Conservation (phyloP, 768 basidiomycete genomes). For the Chlorophyllum brunneum region DNA sequence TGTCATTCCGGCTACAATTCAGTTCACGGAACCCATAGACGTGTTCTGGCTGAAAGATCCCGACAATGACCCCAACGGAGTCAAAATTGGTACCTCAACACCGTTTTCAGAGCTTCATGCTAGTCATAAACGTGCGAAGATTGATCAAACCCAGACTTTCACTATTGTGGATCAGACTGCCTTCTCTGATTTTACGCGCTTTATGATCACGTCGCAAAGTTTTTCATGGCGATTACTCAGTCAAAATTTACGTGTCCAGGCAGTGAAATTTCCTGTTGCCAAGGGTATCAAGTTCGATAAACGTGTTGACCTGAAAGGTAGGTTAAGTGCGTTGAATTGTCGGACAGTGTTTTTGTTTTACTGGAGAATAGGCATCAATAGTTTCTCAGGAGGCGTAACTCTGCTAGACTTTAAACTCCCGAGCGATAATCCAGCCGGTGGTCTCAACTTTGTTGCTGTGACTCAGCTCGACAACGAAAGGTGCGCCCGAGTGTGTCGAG, state of each 20-base stretch:
- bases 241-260: conserved; percentile 56
- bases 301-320: conserved; percentile 51
- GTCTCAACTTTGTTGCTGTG: conserved; percentile 60
- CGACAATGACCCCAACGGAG: conserved; percentile 32
- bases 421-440: conserved; percentile 60
- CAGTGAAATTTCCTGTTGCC: conserved; percentile 62
- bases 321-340: conserved; percentile 10
- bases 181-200: conserved; percentile 57
- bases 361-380: conserved; percentile 45
- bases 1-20: conserved; percentile 57
- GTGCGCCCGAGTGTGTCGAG: conserved; percentile 22
- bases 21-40: conserved; percentile 52
- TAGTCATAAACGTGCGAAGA: conserved; percentile 49
- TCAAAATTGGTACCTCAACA: conserved; percentile 50
- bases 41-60: conserved; percentile 53
- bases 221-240: conserved; percentile 68
- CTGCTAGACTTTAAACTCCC: conserved; percentile 62
- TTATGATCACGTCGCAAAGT: conserved; percentile 60
- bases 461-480: conserved; percentile 57
- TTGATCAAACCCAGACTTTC: conserved; percentile 61
- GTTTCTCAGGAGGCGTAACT: conserved; percentile 52
- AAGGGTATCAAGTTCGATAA: conserved; percentile 67
- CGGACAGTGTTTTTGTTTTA: neutral
- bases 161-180: conserved; percentile 49
- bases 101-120: conserved; percentile 43